A percentile compares a stretch with the other conserved stretches of the same genome.
These are phyloP conservation scores for Pseudoperonospora humuli DNA, from an alignment of 352 stramenopile species.

Conservation along the genomic window DNA sequence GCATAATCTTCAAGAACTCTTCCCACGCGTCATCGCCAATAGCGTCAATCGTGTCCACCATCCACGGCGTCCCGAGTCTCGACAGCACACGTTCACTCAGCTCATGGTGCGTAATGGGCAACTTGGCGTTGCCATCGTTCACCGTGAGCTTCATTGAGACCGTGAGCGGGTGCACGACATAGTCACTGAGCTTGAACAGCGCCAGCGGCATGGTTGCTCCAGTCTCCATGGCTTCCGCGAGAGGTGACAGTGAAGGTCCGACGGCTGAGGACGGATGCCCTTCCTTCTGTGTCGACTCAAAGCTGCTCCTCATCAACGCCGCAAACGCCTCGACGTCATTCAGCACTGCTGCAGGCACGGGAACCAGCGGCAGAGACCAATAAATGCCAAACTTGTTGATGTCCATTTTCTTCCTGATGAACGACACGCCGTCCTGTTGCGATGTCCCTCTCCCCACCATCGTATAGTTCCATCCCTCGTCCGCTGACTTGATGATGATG, in stretches of 20 bases:
- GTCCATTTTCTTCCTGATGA: constrained; percentile 76
- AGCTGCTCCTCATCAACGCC: constrained; percentile 60
- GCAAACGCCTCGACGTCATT: constrained; percentile 56
- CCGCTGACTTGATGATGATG: constrained; percentile 76
- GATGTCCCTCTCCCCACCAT: constrained; percentile 49
- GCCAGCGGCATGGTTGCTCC: constrained; percentile 9
- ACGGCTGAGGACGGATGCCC: too few relatives aligned
- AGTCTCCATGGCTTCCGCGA: neutral
- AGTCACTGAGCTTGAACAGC: constrained; percentile 48
- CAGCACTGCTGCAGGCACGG: constrained; percentile 33
- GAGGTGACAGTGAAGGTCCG: constrained; percentile 3
- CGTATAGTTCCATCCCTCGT: constrained; percentile 78
- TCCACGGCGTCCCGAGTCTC: constrained; percentile 67
- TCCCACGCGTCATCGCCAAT: constrained; percentile 62
- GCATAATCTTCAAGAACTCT: constrained; percentile 68
- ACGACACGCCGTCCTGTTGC: constrained; percentile 16
- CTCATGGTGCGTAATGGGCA: constrained; percentile 74
- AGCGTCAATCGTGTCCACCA: constrained; percentile 65
- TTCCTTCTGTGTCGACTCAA: constrained; percentile 17
- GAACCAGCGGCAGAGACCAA: constrained; percentile 52
- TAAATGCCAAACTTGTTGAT: constrained; percentile 79
- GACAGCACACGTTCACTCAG: constrained; percentile 62
- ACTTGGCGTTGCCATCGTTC: constrained; percentile 70
- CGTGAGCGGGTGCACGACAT: constrained; percentile 66
- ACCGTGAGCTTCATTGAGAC: constrained; percentile 75